Evolutionary conservation across 2,329 filamentous ascomycete genomes (phyloP), one percentile per base, ranked within the genome.

Genomic region (Podosphaera aphanis): DNA sequence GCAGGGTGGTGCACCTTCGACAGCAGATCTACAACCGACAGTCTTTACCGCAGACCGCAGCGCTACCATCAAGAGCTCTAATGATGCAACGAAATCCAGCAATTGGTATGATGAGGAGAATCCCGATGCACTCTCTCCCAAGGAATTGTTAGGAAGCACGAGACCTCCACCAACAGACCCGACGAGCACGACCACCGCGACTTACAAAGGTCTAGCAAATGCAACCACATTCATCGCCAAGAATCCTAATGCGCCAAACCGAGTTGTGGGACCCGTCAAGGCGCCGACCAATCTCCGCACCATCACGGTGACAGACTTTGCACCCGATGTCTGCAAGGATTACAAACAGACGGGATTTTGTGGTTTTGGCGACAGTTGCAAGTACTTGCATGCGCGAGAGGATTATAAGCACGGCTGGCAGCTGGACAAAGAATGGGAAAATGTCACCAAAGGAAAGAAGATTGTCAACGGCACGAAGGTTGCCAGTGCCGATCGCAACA

Each of bases 361-460:
- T 44, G 54, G 53, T 2, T 55, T 55, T 31, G 53, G 52, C 21
- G 57, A 59, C 59, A 77, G 70, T 49, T 93, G 86, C 66, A 93
- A 85, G 57, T 90, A 77, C 57, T 57, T 84, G 0, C 83, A 90
- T 56, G 74, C 74, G 4, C 67, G 83, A 48, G 78, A 83, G 55
- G 80, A 84, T 60, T 80, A 83, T 58, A 84, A 88, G 55, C 80
- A 86, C 59, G 90, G 90, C 2, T 98, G 90, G 90, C 84, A 95
- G 60, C 69, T 98, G 3, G 90, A 98, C 61, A 71, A 73, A 45
- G 88, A 95, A 43, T 98, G 90, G 90, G 90, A 98, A 59, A 79
- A 74, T 31, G 75, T 78, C 2, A 82, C 76, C 5, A 86, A 81
- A 56, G 80, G 72, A 43, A 77, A 75, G 60, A 77, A 74, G 57